Conservation (phyloP, 2,329 filamentous ascomycete genomes). For the Cladosporium sp. region DNA sequence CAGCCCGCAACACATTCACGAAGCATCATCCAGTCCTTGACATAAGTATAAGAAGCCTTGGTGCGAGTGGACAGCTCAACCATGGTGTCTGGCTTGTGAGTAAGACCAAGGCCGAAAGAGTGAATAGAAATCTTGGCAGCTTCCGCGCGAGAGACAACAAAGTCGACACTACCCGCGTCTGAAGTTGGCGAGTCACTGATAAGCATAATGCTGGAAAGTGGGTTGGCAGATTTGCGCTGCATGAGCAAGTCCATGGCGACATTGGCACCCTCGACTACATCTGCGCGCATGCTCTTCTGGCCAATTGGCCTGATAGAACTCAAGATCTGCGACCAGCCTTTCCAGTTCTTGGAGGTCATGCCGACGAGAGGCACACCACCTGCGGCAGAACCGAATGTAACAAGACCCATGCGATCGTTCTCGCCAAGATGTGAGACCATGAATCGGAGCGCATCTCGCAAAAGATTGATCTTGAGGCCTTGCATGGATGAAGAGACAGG, state of each 20-base stretch:
- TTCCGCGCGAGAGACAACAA: slow-evolving; percentile 93
- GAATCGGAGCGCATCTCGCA: slow-evolving; percentile 87
- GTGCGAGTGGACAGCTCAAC: slow-evolving; percentile 93
- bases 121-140: slow-evolving; percentile 97
- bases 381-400: slow-evolving; percentile 92
- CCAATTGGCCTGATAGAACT: slow-evolving; percentile 87
- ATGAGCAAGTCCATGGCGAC: slow-evolving; percentile 98
- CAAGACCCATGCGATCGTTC: slow-evolving; percentile 91
- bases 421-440: slow-evolving; percentile 87
- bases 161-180: slow-evolving; percentile 92
- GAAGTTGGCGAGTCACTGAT: slow-evolving; percentile 97
- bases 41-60: slow-evolving; percentile 95
- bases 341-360: slow-evolving; percentile 95
- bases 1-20: slow-evolving; percentile 93
- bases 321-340: slow-evolving; percentile 82
- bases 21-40: slow-evolving; percentile 99
- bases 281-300: slow-evolving; percentile 92
- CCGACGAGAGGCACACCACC: slow-evolving; percentile 94
- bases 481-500: slow-evolving; percentile 98
- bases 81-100: slow-evolving; percentile 98
- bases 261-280: slow-evolving; percentile 96
- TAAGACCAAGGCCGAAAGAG: slow-evolving; percentile 92
- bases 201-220: slow-evolving; percentile 88
- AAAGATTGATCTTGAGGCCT: slow-evolving; percentile 93
- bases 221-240: slow-evolving; percentile 94